Base-by-base conservation (phyloP, 768 basidiomycete species). In the Auricularia cornea region DNA sequence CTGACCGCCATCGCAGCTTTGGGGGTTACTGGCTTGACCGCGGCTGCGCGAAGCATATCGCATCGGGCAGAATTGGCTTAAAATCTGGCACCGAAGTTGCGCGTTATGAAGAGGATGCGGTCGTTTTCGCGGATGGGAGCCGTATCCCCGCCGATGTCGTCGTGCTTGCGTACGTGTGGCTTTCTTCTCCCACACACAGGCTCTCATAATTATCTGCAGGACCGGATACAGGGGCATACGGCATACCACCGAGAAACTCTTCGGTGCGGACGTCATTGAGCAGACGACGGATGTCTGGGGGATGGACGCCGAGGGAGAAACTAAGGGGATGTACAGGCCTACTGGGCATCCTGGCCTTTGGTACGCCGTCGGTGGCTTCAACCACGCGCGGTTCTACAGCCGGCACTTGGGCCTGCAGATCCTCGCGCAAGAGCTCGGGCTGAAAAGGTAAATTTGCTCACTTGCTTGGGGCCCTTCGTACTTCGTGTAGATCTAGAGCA, bases 291-390 rank as follows among this genome's bases (percentile, higher is more conserved):
- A 62, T 23, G 66, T 78, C 1, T 78, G 76, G 75, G 78, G 78
- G 1, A 35, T 79, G 11, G 77, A 81, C 62, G 71, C 72, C n/a
- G 79, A 80, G 63, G 78, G 77, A 0, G 80, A 80, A 62, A 33
- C 76, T 2, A 66, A 65, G 40, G 76, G 75, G 3, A 67, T 72
- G 59, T 80, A 76, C 62, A 70, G 75, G 11, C 78, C 77, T 4
- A 73, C 76, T 2, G 80, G 80, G 2, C 76, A 79, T 66, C 79
- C 78, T 57, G 54, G 54, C 1, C 54, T 57, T 20, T 57, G 54
- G 54, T 57, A 57, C 54, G 54, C 54, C 30, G 54, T 57, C 5
- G 54, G 54, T 10, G 54, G 54, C 18, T 57, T 57, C 54, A 57
- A 57, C 54, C 54, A 57, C 30, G 54, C 54, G 30, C 54, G 54